Conservation (phyloP, 1,284 basidiomycete genomes). For the Fomes fomentarius region DNA sequence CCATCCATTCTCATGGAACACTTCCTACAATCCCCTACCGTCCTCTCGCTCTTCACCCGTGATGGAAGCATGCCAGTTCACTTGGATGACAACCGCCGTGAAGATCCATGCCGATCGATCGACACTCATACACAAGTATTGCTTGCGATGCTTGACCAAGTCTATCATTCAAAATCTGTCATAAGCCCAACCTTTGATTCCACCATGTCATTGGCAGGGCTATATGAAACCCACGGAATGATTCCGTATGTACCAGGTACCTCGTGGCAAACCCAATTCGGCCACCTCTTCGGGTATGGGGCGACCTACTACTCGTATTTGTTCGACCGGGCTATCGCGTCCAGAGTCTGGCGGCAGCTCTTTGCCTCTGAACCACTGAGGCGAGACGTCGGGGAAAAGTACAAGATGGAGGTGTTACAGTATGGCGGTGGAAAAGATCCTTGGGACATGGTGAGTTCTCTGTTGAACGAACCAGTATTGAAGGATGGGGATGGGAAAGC, state of each 20-base stretch:
- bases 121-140: constrained; percentile 94
- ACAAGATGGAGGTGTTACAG: constrained; percentile 76
- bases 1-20: constrained; percentile 99
- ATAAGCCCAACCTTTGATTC: constrained; percentile 67
- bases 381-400: constrained; percentile 65
- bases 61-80: constrained; percentile 45
- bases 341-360: constrained; percentile 82
- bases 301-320: constrained; percentile 98
- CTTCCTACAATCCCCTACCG: constrained; percentile 84
- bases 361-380: constrained; percentile 49
- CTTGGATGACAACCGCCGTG: constrained; percentile 61
- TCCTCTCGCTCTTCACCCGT: constrained; percentile 78
- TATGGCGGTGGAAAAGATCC: constrained; percentile 93
- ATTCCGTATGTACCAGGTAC: constrained; percentile 84
- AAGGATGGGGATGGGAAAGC: constrained; percentile 75
- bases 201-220: constrained; percentile 62
- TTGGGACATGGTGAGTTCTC: constrained; percentile 87
- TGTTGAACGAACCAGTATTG: constrained; percentile 70
- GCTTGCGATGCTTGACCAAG: constrained; percentile 88
- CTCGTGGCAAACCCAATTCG: constrained; percentile 94
- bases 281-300: constrained; percentile 95
- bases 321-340: constrained; percentile 95
- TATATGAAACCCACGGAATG: constrained; percentile 75
- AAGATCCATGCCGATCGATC: constrained; percentile 72
- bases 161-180: constrained; percentile 81